phyloP scores from a whole-genome alignment of 2,329 filamentous ascomycete species.

The Exserohilum turcica region DNA sequence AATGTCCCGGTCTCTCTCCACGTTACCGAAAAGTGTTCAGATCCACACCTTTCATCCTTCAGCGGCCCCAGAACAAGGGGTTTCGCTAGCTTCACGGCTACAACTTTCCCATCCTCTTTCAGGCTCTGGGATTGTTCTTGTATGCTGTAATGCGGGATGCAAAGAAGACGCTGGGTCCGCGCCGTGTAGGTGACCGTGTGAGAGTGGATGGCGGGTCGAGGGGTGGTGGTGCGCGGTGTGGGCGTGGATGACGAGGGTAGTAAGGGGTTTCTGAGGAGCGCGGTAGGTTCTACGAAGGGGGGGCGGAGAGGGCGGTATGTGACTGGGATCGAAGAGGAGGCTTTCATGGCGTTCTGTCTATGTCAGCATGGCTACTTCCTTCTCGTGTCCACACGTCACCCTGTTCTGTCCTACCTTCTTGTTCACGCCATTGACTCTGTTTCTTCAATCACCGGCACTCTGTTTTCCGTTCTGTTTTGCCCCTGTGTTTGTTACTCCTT shows the following conservation, averaged over 20 bases:
- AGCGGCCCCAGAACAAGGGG: slow-evolving; percentile 11
- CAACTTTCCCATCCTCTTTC: slow-evolving; percentile 14
- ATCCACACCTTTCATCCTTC: slow-evolving; percentile 12
- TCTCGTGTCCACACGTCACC: background rate
- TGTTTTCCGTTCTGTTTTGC: no score
- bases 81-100: slow-evolving; percentile 5
- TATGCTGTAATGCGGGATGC: slow-evolving; percentile 10
- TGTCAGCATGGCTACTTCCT: background rate
- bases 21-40: slow-evolving; percentile 25
- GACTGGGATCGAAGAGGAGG: background rate
- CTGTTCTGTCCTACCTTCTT: no score
- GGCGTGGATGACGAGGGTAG: background rate
- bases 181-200: slow-evolving; percentile 20
- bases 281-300: background rate
- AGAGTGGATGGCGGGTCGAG: slow-evolving; percentile 17
- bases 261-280: background rate
- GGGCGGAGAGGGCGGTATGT: background rate
- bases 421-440: no score
- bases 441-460: no score
- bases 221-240: background rate
- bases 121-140: slow-evolving; percentile 18
- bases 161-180: slow-evolving; percentile 16
- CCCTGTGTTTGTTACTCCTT: no score
- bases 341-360: background rate
- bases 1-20: slow-evolving; percentile 12